Conservation (phyloP, 1,284 basidiomycete genomes). For the Ganoderma lingzhi region DNA sequence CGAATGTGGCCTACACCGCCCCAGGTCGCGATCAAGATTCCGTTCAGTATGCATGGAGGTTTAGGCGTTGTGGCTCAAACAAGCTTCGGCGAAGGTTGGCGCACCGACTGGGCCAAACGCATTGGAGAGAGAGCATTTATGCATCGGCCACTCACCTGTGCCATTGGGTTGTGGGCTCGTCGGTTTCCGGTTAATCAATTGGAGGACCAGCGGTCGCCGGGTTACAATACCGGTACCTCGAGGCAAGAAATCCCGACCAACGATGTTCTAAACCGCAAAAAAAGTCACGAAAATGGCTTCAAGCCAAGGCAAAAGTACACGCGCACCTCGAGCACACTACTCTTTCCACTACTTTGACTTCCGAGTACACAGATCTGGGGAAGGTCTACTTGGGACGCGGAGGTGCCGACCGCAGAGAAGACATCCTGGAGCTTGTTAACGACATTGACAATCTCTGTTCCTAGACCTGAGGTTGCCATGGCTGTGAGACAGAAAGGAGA, state of each 20-base stretch:
- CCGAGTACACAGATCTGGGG: slow-evolving; percentile 89
- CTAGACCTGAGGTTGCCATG: slow-evolving; percentile 71
- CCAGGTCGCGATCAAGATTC: background rate
- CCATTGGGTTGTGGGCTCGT: slow-evolving; percentile 58
- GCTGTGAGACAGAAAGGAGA: slow-evolving; percentile 10
- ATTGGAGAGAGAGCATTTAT: background rate
- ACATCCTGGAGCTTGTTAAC: slow-evolving; percentile 90
- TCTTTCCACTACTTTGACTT: slow-evolving; percentile 89
- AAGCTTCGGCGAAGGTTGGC: background rate
- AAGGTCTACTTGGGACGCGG: slow-evolving; percentile 79
- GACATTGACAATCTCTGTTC: slow-evolving; percentile 78
- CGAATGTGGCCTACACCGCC: background rate
- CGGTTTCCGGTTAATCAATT: slow-evolving; percentile 89
- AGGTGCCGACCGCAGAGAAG: slow-evolving; percentile 82
- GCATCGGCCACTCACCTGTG: slow-evolving; percentile 41
- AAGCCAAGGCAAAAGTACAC: background rate
- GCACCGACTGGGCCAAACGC: slow-evolving; percentile 11
- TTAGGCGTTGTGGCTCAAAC: background rate
- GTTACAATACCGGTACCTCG: slow-evolving; percentile 99
- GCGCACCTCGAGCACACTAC: slow-evolving; percentile 84
- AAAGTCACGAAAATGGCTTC: background rate
- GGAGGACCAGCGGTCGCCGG: slow-evolving; percentile 91
- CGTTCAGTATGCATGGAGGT: background rate
- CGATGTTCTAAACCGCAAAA: slow-evolving; percentile 79
- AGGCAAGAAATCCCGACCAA: slow-evolving; percentile 96